These are phyloP conservation scores for Solanum sejunctum DNA, from an alignment of 257 asterid species.

Conservation along the genomic window DNA sequence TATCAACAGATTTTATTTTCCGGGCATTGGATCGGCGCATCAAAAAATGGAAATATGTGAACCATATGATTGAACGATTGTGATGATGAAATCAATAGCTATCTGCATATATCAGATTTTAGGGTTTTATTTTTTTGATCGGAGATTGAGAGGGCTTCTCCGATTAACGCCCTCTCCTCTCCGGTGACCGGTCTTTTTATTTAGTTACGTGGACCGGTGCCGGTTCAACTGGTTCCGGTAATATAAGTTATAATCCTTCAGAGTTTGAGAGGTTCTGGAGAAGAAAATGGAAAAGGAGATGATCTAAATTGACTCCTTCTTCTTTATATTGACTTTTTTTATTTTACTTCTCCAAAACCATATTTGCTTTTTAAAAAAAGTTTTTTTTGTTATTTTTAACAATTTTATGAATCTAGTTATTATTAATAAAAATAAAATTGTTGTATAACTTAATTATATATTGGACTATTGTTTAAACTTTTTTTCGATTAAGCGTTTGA, in stretches of 20 bases:
- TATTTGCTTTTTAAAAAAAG: background rate
- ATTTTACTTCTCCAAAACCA: background rate
- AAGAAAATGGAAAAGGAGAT: background rate
- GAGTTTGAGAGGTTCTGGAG: background rate
- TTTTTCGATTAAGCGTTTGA: background rate
- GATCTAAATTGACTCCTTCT: background rate
- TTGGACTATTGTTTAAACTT: too few relatives aligned
- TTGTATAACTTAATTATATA: background rate
- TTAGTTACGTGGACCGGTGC: background rate
- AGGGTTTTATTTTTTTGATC: background rate
- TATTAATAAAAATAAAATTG: background rate
- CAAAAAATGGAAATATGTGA: conserved; percentile 40
- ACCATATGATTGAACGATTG: conserved; percentile 32
- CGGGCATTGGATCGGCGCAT: conserved; percentile 97
- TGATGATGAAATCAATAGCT: background rate
- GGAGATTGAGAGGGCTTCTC: conserved; percentile 1
- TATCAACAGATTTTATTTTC: conserved; percentile 10
- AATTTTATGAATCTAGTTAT: background rate
- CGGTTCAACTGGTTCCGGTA: background rate
- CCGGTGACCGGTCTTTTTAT: background rate
- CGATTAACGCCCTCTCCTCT: background rate
- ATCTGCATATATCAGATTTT: background rate
- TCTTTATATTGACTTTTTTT: background rate
- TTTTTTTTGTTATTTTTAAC: background rate
- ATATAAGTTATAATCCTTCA: background rate